These are phyloP conservation scores for Pleomassaria siparia DNA, from an alignment of 2,329 filamentous ascomycete species.

Conservation along the genomic window DNA sequence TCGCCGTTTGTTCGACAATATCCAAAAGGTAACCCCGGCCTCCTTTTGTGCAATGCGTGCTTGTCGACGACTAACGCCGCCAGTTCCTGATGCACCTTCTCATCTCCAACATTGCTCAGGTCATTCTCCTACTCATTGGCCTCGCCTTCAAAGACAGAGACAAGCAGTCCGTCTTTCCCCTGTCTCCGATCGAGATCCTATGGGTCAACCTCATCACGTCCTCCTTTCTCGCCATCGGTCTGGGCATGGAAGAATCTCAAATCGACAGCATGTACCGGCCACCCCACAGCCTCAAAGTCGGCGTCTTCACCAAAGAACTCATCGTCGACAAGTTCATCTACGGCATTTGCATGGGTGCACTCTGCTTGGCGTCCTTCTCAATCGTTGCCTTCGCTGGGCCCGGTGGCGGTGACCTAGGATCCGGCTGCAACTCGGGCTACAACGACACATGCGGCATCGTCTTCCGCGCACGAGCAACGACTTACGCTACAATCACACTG, in stretches of 20 bases:
- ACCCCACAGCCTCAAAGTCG: slow-evolving; percentile 46
- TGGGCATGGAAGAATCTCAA: slow-evolving; percentile 50
- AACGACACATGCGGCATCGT: slow-evolving; percentile 46
- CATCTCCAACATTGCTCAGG: slow-evolving; percentile 52
- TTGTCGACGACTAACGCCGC: background rate
- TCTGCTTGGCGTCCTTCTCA: slow-evolving; percentile 49
- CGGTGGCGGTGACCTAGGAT: slow-evolving; percentile 46
- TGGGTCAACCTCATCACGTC: slow-evolving; percentile 53
- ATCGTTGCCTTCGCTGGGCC: slow-evolving; percentile 48
- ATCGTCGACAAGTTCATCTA: slow-evolving; percentile 53
- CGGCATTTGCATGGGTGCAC: slow-evolving; percentile 48
- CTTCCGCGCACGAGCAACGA: slow-evolving; percentile 49
- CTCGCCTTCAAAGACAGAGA: slow-evolving; percentile 50
- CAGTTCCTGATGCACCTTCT: slow-evolving; percentile 51
- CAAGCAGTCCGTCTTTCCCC: slow-evolving; percentile 48
- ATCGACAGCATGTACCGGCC: slow-evolving; percentile 50
- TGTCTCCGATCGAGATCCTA: slow-evolving; percentile 51
- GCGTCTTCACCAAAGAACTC: slow-evolving; percentile 50
- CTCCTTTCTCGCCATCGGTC: slow-evolving; percentile 50
- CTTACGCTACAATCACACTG: slow-evolving; percentile 49
- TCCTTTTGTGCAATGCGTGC: background rate
- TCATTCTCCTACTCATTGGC: slow-evolving; percentile 50
- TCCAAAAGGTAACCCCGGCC: slow-evolving; percentile 38
- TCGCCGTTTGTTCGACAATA: slow-evolving; percentile 45
- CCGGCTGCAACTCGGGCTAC: slow-evolving; percentile 48